Evolutionary conservation across 1,139 yeast species (phyloP).

Genomic region (Suhomyces bribrorum): DNA sequence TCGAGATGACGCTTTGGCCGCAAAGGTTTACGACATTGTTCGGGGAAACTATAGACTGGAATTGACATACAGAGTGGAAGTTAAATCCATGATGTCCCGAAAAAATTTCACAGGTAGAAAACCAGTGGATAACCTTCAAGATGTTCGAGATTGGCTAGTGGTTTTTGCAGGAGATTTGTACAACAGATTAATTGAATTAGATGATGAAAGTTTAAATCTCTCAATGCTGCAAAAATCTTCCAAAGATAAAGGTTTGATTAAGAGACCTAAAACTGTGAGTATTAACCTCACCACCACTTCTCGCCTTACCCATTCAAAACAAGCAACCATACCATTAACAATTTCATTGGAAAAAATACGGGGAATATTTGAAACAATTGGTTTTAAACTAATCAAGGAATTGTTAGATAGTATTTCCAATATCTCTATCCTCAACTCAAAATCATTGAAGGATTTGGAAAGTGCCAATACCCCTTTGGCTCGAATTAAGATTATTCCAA

Average conservation of each 20-base stretch:
- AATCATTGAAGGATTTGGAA: constrained; percentile 40
- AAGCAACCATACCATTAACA: constrained; percentile 42
- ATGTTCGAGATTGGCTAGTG: constrained; percentile 75
- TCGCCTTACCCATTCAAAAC: constrained; percentile 42
- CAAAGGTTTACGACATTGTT: constrained; percentile 56
- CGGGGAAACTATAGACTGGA: constrained; percentile 61
- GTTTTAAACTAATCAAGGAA: constrained; percentile 36
- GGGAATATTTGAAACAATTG: constrained; percentile 26
- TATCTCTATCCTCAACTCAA: constrained; percentile 29
- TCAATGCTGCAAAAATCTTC: constrained; percentile 26
- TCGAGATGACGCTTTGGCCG: constrained; percentile 45
- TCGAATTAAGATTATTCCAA: constrained; percentile 43
- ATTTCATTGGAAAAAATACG: constrained; percentile 43
- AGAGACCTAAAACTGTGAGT: constrained; percentile 56
- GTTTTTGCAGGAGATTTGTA: constrained; percentile 82
- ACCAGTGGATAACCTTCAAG: constrained; percentile 56
- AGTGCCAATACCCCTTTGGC: constrained; percentile 15
- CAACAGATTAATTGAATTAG: constrained; percentile 69
- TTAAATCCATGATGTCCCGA: constrained; percentile 86
- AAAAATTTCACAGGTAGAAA: constrained; percentile 65
- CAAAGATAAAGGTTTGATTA: constrained; percentile 27
- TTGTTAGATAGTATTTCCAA: constrained; percentile 28
- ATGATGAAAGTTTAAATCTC: constrained; percentile 59
- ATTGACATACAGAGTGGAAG: constrained; percentile 57
- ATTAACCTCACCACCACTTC: constrained; percentile 32